Percentiles rank a stretch among this genome's conserved stretches.
Conservation (phyloP, 768 basidiomycete species). For the Boletus reticulatus region DNA sequence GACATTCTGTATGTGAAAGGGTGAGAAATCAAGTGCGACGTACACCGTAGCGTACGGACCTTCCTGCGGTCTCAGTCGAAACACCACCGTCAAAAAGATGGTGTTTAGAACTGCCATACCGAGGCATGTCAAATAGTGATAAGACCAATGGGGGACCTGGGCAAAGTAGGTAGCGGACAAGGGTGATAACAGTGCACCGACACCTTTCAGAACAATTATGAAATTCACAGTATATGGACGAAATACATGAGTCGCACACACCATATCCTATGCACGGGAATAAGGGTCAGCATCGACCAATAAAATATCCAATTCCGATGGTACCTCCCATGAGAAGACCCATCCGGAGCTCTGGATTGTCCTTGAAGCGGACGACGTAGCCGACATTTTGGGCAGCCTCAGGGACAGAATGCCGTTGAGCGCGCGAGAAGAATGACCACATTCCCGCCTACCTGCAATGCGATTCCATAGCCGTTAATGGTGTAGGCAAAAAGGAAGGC, state of each 20-base stretch:
- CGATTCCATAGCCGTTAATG: slow-evolving; percentile 3
- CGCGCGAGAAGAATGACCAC: slow-evolving; percentile 20
- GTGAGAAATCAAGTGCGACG: not conserved
- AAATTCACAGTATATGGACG: not conserved
- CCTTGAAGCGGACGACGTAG: slow-evolving; percentile 38
- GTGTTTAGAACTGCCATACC: slow-evolving; percentile 2
- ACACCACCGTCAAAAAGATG: not conserved
- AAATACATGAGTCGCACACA: not conserved
- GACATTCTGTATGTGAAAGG: not conserved
- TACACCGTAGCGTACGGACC: not conserved
- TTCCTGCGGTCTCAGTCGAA: not conserved
- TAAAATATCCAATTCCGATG: slow-evolving; percentile 37
- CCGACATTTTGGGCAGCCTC: slow-evolving; percentile 45
- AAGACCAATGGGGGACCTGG: not conserved
- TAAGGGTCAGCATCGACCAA: slow-evolving; percentile 16
- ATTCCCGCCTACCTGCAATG: not conserved
- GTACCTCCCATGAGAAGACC: slow-evolving; percentile 44
- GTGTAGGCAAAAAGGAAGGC: slow-evolving; percentile 1
- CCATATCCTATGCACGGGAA: not conserved
- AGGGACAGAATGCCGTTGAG: not conserved
- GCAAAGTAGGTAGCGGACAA: not conserved
- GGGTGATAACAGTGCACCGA: not conserved
- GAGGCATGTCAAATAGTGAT: not conserved
- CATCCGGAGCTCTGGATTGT: slow-evolving; percentile 36
- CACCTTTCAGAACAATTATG: not conserved